Evolutionary conservation across 306 rosid species (phyloP).

Genomic region (Luffa aegyptiaca): DNA sequence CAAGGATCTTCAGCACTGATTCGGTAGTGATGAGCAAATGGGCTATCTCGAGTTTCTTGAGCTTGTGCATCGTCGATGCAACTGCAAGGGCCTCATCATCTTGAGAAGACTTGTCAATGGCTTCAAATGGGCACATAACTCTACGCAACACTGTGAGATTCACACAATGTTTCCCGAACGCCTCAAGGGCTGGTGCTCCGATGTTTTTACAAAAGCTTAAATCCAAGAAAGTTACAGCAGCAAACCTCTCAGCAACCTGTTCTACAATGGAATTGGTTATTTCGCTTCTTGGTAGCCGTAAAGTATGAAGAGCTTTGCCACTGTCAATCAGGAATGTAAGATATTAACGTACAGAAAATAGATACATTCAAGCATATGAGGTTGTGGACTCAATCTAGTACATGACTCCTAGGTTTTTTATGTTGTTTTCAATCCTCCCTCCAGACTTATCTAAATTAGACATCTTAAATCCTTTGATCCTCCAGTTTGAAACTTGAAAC

Average conservation of each 20-base stretch:
- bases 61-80: slow-evolving; percentile 87
- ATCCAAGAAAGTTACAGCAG: slow-evolving; percentile 73
- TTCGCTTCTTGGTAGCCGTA: slow-evolving; percentile 63
- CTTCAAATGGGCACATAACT: slow-evolving; percentile 83
- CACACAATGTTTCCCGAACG: slow-evolving; percentile 76
- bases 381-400: not conserved
- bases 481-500: not conserved
- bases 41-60: slow-evolving; percentile 84
- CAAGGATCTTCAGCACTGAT: slow-evolving; percentile 51
- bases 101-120: slow-evolving; percentile 51
- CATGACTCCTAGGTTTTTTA: not conserved
- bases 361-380: not conserved
- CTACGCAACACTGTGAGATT: slow-evolving; percentile 53
- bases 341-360: not conserved
- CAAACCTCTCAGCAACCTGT: slow-evolving; percentile 53
- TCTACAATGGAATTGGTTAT: slow-evolving; percentile 55
- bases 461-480: not conserved
- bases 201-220: slow-evolving; percentile 82
- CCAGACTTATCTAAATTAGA: not conserved
- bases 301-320: slow-evolving; percentile 64
- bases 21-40: slow-evolving; percentile 50
- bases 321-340: slow-evolving; percentile 15
- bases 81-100: slow-evolving; percentile 81
- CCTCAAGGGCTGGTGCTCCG: slow-evolving; percentile 47
- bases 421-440: not conserved